Evolutionary conservation across 495 filamentous ascomycete genomes (phyloP).

Genomic region (Parathielavia appendiculata): DNA sequence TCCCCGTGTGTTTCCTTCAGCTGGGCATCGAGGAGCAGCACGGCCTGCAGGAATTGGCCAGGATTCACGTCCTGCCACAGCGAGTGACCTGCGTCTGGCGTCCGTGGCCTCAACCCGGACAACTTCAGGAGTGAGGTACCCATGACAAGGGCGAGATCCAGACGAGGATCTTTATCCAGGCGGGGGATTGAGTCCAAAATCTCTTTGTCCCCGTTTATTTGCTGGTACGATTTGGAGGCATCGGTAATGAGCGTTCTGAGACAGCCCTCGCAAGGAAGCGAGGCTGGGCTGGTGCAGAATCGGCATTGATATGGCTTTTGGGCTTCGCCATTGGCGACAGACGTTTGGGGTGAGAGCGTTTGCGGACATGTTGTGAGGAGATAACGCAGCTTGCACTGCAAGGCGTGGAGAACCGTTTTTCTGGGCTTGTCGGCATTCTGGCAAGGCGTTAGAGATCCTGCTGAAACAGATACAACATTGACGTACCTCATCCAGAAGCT

Average conservation of each 20-base stretch:
- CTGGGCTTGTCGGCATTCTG: slow-evolving; percentile 21
- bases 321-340: slow-evolving; percentile 21
- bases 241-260: slow-evolving; percentile 30
- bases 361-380: slow-evolving; percentile 33
- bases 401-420: slow-evolving; percentile 21
- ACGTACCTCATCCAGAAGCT: slow-evolving; percentile 26
- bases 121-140: slow-evolving; percentile 45
- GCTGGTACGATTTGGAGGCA: slow-evolving; percentile 28
- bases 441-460: neutral
- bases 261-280: slow-evolving; percentile 31
- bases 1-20: slow-evolving; percentile 34
- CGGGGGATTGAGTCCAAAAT: slow-evolving; percentile 25
- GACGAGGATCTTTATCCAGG: slow-evolving; percentile 39
- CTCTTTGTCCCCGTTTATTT: slow-evolving; percentile 27
- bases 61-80: slow-evolving; percentile 31
- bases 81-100: slow-evolving; percentile 18
- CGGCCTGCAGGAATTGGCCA: slow-evolving; percentile 41
- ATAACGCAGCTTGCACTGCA: slow-evolving; percentile 31
- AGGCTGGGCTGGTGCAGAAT: slow-evolving; percentile 23
- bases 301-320: slow-evolving; percentile 29
- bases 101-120: slow-evolving; percentile 25
- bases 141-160: slow-evolving; percentile 42
- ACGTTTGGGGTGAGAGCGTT: slow-evolving; percentile 25
- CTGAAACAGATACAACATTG: neutral
- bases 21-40: slow-evolving; percentile 43